phyloP scores from a whole-genome alignment of 305 asterid species.

The Fraxinus sp. region DNA sequence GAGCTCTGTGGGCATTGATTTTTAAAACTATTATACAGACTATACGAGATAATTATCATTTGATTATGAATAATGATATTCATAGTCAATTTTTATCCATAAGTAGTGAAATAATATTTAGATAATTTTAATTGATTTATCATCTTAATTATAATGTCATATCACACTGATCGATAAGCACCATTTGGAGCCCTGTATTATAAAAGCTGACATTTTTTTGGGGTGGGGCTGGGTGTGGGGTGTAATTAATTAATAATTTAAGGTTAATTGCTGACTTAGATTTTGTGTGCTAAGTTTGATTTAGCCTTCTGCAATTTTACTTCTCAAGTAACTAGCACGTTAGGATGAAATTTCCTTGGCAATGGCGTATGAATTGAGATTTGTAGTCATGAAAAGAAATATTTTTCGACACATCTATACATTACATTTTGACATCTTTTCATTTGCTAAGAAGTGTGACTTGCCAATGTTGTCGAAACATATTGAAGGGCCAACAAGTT shows the following conservation, averaged over 20 bases:
- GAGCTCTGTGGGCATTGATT: slow-evolving; percentile 7
- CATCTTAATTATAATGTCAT: neutral
- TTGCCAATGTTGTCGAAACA: neutral
- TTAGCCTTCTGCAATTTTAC: too few species aligned
- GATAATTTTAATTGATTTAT: too few species aligned
- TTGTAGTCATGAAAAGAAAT: neutral
- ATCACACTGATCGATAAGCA: neutral
- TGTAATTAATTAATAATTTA: too few species aligned
- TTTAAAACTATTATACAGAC: neutral
- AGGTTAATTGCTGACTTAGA: neutral
- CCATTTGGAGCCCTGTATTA: slow-evolving; percentile 18
- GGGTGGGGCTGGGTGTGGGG: too few species aligned
- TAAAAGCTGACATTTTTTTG: neutral
- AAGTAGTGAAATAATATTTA: neutral
- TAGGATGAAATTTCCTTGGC: neutral
- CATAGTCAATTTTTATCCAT: neutral
- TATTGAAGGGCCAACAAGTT: neutral
- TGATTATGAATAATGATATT: neutral
- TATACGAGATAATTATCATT: too few species aligned
- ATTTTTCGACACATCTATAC: too few species aligned
- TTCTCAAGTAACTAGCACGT: neutral
- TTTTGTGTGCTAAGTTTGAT: neutral
- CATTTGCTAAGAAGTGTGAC: neutral
- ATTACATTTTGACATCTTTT: neutral
- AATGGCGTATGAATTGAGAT: neutral